Evolutionary conservation across 306 rosid species (phyloP), one percentile per base, ranked within the genome.

Genomic region (Lathyrus sativus): DNA sequence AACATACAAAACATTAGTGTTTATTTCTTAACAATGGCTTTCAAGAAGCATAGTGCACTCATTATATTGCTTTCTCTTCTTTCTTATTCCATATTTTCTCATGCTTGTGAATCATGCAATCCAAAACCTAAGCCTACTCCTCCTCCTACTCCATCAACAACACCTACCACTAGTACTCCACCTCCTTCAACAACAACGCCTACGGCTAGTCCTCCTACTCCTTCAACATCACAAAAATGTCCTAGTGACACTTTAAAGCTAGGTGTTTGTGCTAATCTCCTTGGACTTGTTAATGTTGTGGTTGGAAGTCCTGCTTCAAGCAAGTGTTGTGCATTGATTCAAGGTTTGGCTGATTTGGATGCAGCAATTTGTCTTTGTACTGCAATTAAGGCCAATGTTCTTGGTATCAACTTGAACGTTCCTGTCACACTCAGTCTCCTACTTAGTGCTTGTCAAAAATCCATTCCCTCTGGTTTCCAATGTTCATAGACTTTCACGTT

Each of bases 361-460:
- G 92, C 75, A 28, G 92, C 98, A 2, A 39, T 88, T 19, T 92
- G 96, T 44, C 87, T 92, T 1, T 92, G 98, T 75, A 89, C 98
- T 11, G 96, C 91, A 12, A 79, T 89, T 44, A 92, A 89, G 65
- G 88, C 86, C 56, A 92, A 85, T 76, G 91, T 85, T 54, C 84
- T 88, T 14, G 98, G 98, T 1, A 63, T 86, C 67, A 79, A 89
- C 85, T 65, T 92, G 81, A 31, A 87, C 10, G 77, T 89, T 4
- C 98, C 96, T 0, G 2, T 89, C 74, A 31, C 91, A 0, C 80
- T 92, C 62, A 85, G 85, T 26, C 8, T 84, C 57, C 57, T 92
- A 33, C 15, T 87, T 8, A 84, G 88, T 73, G 88, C 96, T 54
- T 92, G 96, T 81, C 55, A 89, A 49, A 89, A 87, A 60, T 11